Evolutionary conservation across 495 filamentous ascomycete species (phyloP).

Genomic region (Penicillium diatomitis): DNA sequence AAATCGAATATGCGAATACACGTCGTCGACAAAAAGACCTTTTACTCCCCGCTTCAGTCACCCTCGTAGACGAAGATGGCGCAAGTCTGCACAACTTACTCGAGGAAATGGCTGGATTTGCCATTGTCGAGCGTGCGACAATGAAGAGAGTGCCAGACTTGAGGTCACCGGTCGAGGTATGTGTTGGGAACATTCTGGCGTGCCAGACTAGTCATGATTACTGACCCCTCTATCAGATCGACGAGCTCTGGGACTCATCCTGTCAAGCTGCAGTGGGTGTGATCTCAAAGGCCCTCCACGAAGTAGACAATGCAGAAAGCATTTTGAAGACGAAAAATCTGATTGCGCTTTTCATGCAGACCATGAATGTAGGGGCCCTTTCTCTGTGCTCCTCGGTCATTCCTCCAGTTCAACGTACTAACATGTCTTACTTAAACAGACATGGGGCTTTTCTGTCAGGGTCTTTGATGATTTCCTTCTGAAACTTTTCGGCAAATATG

Average conservation of each 20-base stretch:
- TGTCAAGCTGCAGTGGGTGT: constrained; percentile 76
- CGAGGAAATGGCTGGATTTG: constrained; percentile 91
- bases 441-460: constrained; percentile 81
- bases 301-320: constrained; percentile 73
- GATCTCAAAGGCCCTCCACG: constrained; percentile 64
- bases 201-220: not conserved
- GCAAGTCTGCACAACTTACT: constrained; percentile 75
- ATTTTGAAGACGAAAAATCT: constrained; percentile 86
- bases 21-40: constrained; percentile 87
- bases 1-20: constrained; percentile 80
- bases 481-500: constrained; percentile 84
- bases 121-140: constrained; percentile 89
- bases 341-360: constrained; percentile 91
- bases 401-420: too few relatives aligned
- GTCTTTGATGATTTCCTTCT: constrained; percentile 75
- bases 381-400: not conserved
- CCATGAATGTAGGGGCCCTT: constrained; percentile 61
- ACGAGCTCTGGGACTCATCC: constrained; percentile 98
- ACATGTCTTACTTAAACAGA: constrained; percentile 31
- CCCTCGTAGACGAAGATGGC: constrained; percentile 61
- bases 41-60: constrained; percentile 63
- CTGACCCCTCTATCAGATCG: constrained; percentile 47
- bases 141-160: constrained; percentile 78
- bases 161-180: constrained; percentile 72
- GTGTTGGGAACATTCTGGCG: not conserved